phyloP scores from a whole-genome alignment of 2,329 filamentous ascomycete species.

The Stemphylium beticola region DNA sequence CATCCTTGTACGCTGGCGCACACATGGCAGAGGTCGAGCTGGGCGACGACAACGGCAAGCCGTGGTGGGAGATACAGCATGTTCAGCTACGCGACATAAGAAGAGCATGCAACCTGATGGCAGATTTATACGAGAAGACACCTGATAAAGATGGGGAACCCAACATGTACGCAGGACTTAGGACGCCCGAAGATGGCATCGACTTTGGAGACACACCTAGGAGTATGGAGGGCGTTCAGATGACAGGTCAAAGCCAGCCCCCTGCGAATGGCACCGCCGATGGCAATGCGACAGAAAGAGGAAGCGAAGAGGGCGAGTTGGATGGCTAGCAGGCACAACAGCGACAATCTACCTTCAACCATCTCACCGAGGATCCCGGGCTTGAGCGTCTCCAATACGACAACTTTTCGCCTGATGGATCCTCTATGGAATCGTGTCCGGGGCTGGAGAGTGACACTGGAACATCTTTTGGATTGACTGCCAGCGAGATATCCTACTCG shows the following conservation, averaged over 20 bases:
- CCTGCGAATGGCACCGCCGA: slow-evolving; percentile 25
- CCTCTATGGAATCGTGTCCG: neutral
- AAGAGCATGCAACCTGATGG: slow-evolving; percentile 77
- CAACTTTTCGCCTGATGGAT: neutral
- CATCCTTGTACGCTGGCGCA: slow-evolving; percentile 85
- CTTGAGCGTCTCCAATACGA: too few relatives aligned
- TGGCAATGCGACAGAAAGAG: slow-evolving; percentile 33
- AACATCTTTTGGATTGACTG: neutral
- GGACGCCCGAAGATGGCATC: slow-evolving; percentile 47
- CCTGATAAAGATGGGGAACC: slow-evolving; percentile 49
- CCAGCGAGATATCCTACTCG: neutral
- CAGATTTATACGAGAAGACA: slow-evolving; percentile 57
- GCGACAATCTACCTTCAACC: neutral
- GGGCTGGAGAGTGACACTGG: neutral
- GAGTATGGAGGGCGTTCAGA: slow-evolving; percentile 35
- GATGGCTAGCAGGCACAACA: slow-evolving; percentile 47
- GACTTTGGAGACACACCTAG: slow-evolving; percentile 41
- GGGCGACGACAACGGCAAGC: slow-evolving; percentile 71
- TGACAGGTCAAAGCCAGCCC: slow-evolving; percentile 27
- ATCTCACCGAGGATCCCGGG: too few relatives aligned
- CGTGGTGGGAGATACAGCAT: slow-evolving; percentile 86
- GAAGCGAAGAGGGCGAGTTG: slow-evolving; percentile 57
- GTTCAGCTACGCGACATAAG: slow-evolving; percentile 74
- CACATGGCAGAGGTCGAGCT: slow-evolving; percentile 76
- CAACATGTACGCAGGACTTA: slow-evolving; percentile 55